Evolutionary conservation across 768 basidiomycete genomes (phyloP).

Genomic region (Gloeopeniophorella convolvens): DNA sequence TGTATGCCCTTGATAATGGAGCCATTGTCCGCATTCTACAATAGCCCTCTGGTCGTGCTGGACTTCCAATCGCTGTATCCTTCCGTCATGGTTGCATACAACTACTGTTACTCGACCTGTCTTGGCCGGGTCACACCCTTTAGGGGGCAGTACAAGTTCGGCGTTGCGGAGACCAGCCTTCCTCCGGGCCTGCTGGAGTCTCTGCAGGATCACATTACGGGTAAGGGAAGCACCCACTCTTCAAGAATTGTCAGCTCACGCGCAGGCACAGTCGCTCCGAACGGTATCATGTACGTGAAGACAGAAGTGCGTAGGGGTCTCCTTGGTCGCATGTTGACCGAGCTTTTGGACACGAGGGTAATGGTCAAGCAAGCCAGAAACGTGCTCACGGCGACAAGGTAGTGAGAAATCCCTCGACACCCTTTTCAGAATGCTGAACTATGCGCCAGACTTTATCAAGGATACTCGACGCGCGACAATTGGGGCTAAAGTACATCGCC

Average conservation of each 20-base stretch:
- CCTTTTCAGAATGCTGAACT: neutral
- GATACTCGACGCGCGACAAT: constrained; percentile 85
- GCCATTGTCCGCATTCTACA: constrained; percentile 88
- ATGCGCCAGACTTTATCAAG: constrained; percentile 56
- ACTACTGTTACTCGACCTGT: constrained; percentile 96
- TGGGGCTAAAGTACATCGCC: constrained; percentile 89
- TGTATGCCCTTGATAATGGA: constrained; percentile 96
- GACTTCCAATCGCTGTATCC: constrained; percentile 98
- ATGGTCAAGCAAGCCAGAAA: constrained; percentile 99
- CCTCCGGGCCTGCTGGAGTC: constrained; percentile 61
- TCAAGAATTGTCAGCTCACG: neutral
- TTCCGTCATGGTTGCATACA: constrained; percentile 97
- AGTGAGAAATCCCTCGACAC: constrained; percentile 7
- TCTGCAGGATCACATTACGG: constrained; percentile 69
- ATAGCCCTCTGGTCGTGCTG: constrained; percentile 84
- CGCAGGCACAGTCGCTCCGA: constrained; percentile 69
- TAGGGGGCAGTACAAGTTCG: constrained; percentile 83
- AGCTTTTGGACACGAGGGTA: constrained; percentile 88
- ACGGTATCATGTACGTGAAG: constrained; percentile 93
- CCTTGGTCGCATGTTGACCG: constrained; percentile 84
- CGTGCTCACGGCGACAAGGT: constrained; percentile 69
- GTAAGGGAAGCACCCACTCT: constrained; percentile 34
- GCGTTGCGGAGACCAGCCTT: constrained; percentile 67
- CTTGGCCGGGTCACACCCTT: constrained; percentile 85
- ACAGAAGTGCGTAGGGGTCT: constrained; percentile 76